Base-by-base conservation (phyloP, 805 yeast genomes). In the Candida ficus region DNA sequence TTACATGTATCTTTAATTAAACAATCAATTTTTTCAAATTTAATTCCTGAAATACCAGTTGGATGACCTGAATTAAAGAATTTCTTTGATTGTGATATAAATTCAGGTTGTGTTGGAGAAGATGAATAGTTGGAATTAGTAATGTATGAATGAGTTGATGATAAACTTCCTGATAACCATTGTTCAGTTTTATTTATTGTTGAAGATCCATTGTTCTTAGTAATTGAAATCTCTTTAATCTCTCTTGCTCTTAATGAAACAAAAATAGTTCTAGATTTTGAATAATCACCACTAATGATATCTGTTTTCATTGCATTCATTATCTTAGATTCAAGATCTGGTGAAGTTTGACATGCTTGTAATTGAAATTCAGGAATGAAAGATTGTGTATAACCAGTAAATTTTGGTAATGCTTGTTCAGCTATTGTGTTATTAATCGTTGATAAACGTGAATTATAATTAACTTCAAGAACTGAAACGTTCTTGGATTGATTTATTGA, bases 271-370 rank as follows among this genome's bases (percentile, higher is more conserved):
- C 53, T 53, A 8, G 43, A 35, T 22, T 38, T 37, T 3, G 42
- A 33, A 19, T 42, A 42, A 8, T 26, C 42, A 30, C 67, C 41
- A n/a, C 23, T 19, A 13, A 32, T 52, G 39, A 77, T 53, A 48
- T 76, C 82, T 42, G 66, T 67, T 48, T 71, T 76, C 83, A 78
- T 78, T 12, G 78, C 61, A 26, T 57, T 57, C 12, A 68, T 54
- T 10, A 78, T 67, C 38, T 68, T 74, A 8, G 66, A 57, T 45
- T 77, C 82, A 7, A 76, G 56, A 41, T 75, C 75, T 12, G 71
- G 66, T 17, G 66, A 61, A 13, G 68, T 58, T 1, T 80, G 80
- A 50, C 79, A 73, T 9, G 80, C 76, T 54, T 78, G 84, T 12
- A 66, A 44, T 42, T 63, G 62, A 38, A 64, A 67, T 48, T 63